Base-by-base conservation (phyloP, 345 rosid species). In the Balakata baccata region DNA sequence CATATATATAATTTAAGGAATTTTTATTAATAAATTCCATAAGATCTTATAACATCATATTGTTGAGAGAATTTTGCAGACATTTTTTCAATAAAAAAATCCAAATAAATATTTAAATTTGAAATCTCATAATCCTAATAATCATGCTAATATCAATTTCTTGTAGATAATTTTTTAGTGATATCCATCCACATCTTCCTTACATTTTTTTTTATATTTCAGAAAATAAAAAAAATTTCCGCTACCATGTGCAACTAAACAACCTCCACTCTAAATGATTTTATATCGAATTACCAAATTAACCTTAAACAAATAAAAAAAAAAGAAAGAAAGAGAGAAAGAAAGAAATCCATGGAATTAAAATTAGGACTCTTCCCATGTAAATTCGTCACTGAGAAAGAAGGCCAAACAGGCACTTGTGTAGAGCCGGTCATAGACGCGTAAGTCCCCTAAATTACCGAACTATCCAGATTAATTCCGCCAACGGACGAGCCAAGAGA, bases 371-470 rank as follows among this genome's bases (percentile, higher is more conserved):
- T 52, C 6, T 20, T 57, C 9, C 6, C 37, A 23, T 29, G 9
- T 23, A 58, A 58, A 58, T 22, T 58, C 37, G 62, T 58, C 62
- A 58, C 14, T 34, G 23, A 58, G 7, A 1, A 54, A 29, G 34
- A 29, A 29, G 34, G 34, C 34, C 1, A 29, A 29, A 29, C 34
- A 10, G 59, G 34, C 41, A 7, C 64, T 25, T 62, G 57, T 53
- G 74, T 43, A 5, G 49, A 72, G 69, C 45, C 13, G 45, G 70
- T 13, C 78, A 2, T 10, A 62, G 74, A 69, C 79, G 74, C 74
- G 79, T 63, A 29, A 2, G 3, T 4, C 47, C 50, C 0, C 61
- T 0, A 5, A 75, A 20, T 51, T 25, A 46, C 69, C 25, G 29
- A 62, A 45, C 29, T 52, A 20, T 45, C 74, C 73, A 13, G 16